phyloP scores from a whole-genome alignment of 345 rosid species.

The Erysimum cheiranthoides region DNA sequence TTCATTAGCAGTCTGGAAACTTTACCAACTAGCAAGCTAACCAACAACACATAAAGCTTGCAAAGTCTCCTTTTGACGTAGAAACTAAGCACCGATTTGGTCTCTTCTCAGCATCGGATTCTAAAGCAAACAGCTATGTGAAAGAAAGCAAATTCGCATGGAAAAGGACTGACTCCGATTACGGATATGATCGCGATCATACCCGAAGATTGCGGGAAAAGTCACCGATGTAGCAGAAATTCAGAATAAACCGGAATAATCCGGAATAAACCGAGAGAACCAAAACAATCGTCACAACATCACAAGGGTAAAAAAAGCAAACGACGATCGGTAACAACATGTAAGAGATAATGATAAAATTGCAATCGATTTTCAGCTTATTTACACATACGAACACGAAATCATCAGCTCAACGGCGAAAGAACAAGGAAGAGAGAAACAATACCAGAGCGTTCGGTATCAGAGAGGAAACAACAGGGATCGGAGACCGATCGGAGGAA shows the following conservation, averaged over 20 bases:
- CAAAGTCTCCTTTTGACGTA: not conserved
- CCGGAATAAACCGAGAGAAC: conserved; percentile 14
- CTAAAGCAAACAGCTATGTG: conserved; percentile 5
- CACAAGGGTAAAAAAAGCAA: not conserved
- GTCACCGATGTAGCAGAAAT: conserved; percentile 24
- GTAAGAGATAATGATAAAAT: conserved; percentile 6
- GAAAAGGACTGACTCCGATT: conserved; percentile 14
- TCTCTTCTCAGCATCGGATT: conserved; percentile 30
- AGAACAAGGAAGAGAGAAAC: conserved; percentile 27
- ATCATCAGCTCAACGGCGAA: conserved; percentile 12
- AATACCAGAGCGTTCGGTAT: conserved; percentile 35
- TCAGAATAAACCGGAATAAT: conserved; percentile 2
- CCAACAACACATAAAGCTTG: conserved; percentile 14
- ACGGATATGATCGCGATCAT: conserved; percentile 27
- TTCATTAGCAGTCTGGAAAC: conserved; percentile 21
- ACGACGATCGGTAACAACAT: conserved; percentile 16
- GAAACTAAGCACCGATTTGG: conserved; percentile 6
- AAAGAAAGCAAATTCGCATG: conserved; percentile 5
- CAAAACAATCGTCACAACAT: conserved; percentile 26
- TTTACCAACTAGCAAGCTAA: not conserved
- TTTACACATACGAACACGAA: not conserved
- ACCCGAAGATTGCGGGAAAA: conserved; percentile 25
- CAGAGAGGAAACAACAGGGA: no score
- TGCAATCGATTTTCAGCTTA: conserved; percentile 23
- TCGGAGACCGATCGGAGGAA: conserved; percentile 26